Evolutionary conservation across 2,329 filamentous ascomycete genomes (phyloP).

Genomic region (Fusarium tuaranense): DNA sequence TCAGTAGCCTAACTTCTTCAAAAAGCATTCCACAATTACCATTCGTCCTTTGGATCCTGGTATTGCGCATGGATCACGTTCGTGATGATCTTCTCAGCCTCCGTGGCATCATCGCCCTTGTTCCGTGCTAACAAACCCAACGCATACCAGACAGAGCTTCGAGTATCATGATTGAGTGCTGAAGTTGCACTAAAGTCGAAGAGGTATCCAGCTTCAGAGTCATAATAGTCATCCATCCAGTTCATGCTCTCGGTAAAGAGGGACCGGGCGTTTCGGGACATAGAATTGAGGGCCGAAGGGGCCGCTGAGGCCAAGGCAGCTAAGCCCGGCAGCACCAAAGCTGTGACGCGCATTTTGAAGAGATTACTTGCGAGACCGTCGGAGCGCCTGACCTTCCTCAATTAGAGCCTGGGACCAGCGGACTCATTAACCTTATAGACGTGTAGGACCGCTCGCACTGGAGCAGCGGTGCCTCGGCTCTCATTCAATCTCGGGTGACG

Average conservation of each 20-base stretch:
- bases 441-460: background rate
- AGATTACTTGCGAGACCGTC: background rate
- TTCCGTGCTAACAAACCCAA: slow-evolving; percentile 68
- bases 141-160: slow-evolving; percentile 70
- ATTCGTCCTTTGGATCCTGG: slow-evolving; percentile 63
- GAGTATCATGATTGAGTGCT: slow-evolving; percentile 67
- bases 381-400: background rate
- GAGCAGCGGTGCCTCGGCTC: background rate
- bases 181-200: slow-evolving; percentile 59
- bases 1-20: fast-evolving
- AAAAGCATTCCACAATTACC: slow-evolving; percentile 53
- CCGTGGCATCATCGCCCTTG: slow-evolving; percentile 57
- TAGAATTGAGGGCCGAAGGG: background rate
- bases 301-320: background rate
- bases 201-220: slow-evolving; percentile 63
- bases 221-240: slow-evolving; percentile 68
- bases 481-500: background rate
- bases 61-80: slow-evolving; percentile 66
- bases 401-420: background rate
- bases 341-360: background rate
- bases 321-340: background rate
- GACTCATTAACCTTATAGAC: background rate
- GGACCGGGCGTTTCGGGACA: slow-evolving; percentile 21
- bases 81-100: slow-evolving; percentile 65
- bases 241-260: slow-evolving; percentile 54